These are phyloP conservation scores for Lecanicillium sp. DNA, from an alignment of 2,329 filamentous ascomycete genomes.

Conservation along the genomic window DNA sequence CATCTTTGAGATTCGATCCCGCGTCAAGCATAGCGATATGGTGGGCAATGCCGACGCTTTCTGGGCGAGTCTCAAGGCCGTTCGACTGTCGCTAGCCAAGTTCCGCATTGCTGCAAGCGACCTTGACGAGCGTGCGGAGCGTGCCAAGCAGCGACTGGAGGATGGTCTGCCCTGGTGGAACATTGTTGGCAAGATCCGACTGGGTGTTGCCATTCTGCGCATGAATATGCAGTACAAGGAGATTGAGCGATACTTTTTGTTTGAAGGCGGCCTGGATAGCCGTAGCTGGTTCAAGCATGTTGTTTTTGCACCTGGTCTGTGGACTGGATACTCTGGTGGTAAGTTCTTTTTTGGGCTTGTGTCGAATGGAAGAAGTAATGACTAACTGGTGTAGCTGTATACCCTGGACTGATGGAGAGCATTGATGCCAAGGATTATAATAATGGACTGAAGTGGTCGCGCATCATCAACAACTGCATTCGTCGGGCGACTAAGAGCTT, in stretches of 20 bases:
- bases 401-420: conserved; percentile 53
- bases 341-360: conserved; percentile 18
- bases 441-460: conserved; percentile 50
- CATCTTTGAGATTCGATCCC: conserved; percentile 20
- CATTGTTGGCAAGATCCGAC: conserved; percentile 56
- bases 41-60: conserved; percentile 31
- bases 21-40: conserved; percentile 13
- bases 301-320: conserved; percentile 82
- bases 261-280: conserved; percentile 66
- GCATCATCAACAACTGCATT: conserved; percentile 47
- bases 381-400: conserved; percentile 39
- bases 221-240: conserved; percentile 78
- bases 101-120: conserved; percentile 31
- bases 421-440: conserved; percentile 51
- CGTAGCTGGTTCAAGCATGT: conserved; percentile 91
- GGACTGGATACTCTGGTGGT: conserved; percentile 85
- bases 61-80: conserved; percentile 25
- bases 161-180: conserved; percentile 70
- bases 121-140: conserved; percentile 37
- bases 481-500: conserved; percentile 34
- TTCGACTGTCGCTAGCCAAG: conserved; percentile 28
- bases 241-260: conserved; percentile 74
- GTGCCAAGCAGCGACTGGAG: conserved; percentile 32
- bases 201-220: conserved; percentile 53
- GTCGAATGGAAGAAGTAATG: background rate